Evolutionary conservation across 179 eudicot species (phyloP).

Genomic region (Spergularia azorica): DNA sequence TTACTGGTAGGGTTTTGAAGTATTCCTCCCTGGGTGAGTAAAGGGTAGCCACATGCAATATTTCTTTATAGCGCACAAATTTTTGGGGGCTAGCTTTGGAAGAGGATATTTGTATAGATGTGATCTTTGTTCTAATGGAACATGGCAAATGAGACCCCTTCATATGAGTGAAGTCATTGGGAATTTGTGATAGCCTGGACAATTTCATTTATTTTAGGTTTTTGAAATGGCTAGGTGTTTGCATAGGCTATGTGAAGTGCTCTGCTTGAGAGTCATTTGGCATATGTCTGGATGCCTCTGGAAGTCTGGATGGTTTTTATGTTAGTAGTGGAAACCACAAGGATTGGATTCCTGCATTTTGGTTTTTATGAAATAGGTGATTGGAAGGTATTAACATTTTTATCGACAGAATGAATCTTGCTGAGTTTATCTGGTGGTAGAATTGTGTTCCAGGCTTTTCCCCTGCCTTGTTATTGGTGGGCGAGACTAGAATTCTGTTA

Average conservation of each 20-base stretch:
- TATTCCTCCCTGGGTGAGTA: background rate
- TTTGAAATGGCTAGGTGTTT: background rate
- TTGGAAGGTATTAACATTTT: background rate
- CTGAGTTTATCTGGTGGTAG: background rate
- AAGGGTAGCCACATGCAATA: background rate
- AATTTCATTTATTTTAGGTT: background rate
- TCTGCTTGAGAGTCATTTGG: background rate
- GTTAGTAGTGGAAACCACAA: background rate
- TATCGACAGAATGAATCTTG: background rate
- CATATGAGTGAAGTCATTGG: background rate
- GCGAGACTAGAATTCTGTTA: too few relatives aligned
- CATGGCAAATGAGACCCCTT: background rate
- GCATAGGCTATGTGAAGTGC: background rate
- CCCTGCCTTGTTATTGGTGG: background rate
- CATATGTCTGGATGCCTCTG: background rate
- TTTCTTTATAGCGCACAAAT: too few relatives aligned
- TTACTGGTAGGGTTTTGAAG: background rate
- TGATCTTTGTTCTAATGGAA: background rate
- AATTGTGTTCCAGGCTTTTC: background rate
- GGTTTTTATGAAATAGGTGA: background rate
- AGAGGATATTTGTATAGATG: background rate
- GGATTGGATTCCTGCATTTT: slow-evolving; percentile 2
- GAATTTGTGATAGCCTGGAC: background rate
- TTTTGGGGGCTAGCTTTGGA: background rate
- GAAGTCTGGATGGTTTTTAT: background rate